phyloP scores from a whole-genome alignment of 2,329 filamentous ascomycete genomes.

The Stachybotrys chartarum region DNA sequence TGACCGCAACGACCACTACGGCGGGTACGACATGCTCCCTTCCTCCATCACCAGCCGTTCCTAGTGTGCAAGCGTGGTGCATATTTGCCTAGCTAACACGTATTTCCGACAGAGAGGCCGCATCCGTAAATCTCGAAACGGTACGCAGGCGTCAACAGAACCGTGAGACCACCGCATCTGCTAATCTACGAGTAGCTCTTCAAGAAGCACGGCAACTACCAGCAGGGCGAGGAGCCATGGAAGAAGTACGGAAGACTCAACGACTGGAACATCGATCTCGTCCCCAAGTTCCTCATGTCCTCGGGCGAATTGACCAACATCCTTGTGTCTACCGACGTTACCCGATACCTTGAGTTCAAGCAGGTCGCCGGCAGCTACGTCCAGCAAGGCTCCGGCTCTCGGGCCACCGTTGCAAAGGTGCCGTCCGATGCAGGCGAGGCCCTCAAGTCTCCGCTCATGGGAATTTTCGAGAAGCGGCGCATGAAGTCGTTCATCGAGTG shows the following conservation, averaged over 20 bases:
- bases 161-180: background rate
- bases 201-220: constrained; percentile 88
- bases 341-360: constrained; percentile 84
- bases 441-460: constrained; percentile 89
- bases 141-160: constrained; percentile 39
- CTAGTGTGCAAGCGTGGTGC: background rate
- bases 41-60: background rate
- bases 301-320: constrained; percentile 98
- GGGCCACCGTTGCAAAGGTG: constrained; percentile 93
- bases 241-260: constrained; percentile 94
- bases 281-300: constrained; percentile 97
- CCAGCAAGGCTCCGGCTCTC: constrained; percentile 75
- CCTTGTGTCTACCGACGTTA: constrained; percentile 90
- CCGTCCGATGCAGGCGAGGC: constrained; percentile 89
- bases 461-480: constrained; percentile 93
- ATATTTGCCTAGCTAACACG: constrained; percentile 15
- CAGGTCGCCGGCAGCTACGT: constrained; percentile 95
- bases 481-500: constrained; percentile 97
- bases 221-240: constrained; percentile 81
- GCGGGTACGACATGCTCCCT: constrained; percentile 60
- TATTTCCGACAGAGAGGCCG: constrained; percentile 60
- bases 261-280: constrained; percentile 99
- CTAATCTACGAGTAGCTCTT: constrained; percentile 59
- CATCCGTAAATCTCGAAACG: constrained; percentile 92
- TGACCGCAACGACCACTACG: constrained; percentile 96